Conservation (phyloP, 768 basidiomycete genomes). For the Hydnomerulius pinastri region DNA sequence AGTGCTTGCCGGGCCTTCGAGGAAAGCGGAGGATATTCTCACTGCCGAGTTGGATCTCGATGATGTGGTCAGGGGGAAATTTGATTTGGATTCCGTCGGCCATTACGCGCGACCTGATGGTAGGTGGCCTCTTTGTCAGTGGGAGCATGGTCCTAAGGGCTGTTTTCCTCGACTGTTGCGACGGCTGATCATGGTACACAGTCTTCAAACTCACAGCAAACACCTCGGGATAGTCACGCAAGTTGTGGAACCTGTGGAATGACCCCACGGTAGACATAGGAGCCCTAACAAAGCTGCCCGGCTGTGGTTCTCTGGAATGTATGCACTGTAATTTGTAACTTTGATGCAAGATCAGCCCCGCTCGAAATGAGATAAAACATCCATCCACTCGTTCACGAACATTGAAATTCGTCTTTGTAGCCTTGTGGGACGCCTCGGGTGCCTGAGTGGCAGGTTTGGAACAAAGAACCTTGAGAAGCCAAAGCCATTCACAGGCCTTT, state of each 20-base stretch:
- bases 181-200: constrained; percentile 11
- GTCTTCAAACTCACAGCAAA: constrained; percentile 29
- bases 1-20: constrained; percentile 60
- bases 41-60: constrained; percentile 61
- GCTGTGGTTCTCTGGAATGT: neutral
- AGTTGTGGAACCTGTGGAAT: neutral
- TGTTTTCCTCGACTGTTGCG: too few species aligned
- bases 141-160: too few species aligned
- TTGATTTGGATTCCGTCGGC: constrained; percentile 62
- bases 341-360: too few species aligned
- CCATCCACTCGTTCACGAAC: neutral
- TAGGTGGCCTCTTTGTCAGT: constrained; percentile 30
- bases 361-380: neutral
- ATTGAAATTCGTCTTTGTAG: neutral
- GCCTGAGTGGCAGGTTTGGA: neutral
- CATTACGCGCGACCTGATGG: constrained; percentile 63
- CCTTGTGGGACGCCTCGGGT: neutral
- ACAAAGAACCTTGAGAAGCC: constrained; percentile 15
- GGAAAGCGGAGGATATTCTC: constrained; percentile 52
- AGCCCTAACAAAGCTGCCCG: neutral
- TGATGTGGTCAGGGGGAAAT: constrained; percentile 57
- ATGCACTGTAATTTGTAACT: neutral
- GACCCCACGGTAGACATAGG: neutral
- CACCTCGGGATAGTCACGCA: neutral
- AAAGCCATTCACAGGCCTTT: constrained; percentile 10